phyloP scores from a whole-genome alignment of 73 alveolate species.

The Uronychia setigera region DNA sequence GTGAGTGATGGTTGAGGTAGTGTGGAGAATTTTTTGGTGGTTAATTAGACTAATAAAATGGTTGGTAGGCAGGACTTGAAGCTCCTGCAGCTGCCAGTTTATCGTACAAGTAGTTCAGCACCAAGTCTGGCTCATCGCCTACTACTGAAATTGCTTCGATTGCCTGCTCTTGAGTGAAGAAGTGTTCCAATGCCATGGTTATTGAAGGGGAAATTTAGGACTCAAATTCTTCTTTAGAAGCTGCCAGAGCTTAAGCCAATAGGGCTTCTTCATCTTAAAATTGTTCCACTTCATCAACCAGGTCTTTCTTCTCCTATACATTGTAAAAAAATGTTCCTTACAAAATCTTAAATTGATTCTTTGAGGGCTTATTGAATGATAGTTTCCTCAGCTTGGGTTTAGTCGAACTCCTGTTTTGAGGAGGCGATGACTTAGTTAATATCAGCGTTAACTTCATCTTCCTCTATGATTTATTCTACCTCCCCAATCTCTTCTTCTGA shows the following conservation, averaged over 20 bases:
- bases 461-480: slow-evolving; percentile 30
- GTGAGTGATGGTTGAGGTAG: too few relatives aligned
- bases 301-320: not conserved
- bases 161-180: slow-evolving; percentile 90
- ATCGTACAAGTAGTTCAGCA: slow-evolving; percentile 84
- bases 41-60: too few relatives aligned
- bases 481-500: slow-evolving; percentile 18
- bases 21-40: too few relatives aligned
- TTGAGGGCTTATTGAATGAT: slow-evolving; percentile 70
- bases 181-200: slow-evolving; percentile 70
- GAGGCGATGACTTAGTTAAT: not conserved
- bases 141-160: slow-evolving; percentile 85
- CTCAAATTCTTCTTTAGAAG: not conserved
- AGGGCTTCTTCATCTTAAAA: slow-evolving; percentile 53
- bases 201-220: slow-evolving; percentile 39
- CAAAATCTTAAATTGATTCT: slow-evolving; percentile 55
- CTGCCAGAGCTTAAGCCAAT: slow-evolving; percentile 49
- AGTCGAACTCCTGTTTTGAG: not conserved
- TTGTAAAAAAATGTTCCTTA: not conserved
- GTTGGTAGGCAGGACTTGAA: too few relatives aligned
- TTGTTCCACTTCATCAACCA: slow-evolving; percentile 2
- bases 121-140: slow-evolving; percentile 94
- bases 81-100: slow-evolving; percentile 27
- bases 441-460: slow-evolving; percentile 34
- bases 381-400: slow-evolving; percentile 70